phyloP scores from a whole-genome alignment of 169 alveolate genomes.

The Babesia gibsoni region DNA sequence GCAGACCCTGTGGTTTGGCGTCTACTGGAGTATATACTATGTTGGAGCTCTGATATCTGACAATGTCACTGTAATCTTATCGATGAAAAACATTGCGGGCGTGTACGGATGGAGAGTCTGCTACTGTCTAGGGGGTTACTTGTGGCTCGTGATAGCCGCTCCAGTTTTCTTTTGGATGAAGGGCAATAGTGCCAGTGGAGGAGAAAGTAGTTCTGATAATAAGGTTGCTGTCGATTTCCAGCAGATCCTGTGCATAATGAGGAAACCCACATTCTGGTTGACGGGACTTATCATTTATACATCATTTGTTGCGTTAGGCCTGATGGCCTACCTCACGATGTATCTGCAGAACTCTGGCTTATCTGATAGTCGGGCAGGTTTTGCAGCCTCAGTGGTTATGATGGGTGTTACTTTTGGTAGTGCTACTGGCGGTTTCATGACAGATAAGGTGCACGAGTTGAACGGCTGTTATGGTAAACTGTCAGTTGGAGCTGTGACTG shows the following conservation, averaged over 20 bases:
- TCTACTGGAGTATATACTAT: too few species aligned
- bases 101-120: slow-evolving; percentile 34
- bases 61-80: too few species aligned
- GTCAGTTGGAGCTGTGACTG: slow-evolving; percentile 74
- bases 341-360: slow-evolving; percentile 86
- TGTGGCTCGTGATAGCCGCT: not conserved
- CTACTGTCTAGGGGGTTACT: not conserved
- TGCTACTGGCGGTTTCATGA: slow-evolving; percentile 83
- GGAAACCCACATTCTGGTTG: too few species aligned
- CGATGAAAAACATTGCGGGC: not conserved
- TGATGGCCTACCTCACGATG: slow-evolving; percentile 85
- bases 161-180: not conserved
- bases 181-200: too few species aligned
- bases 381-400: slow-evolving; percentile 76
- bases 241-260: too few species aligned
- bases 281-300: slow-evolving; percentile 66
- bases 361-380: slow-evolving; percentile 81
- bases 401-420: slow-evolving; percentile 88
- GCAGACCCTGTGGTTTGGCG: too few species aligned
- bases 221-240: too few species aligned
- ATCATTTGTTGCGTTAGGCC: slow-evolving; percentile 88
- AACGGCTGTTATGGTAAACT: slow-evolving; percentile 84
- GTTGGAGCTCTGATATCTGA: slow-evolving; percentile 7
- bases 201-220: too few species aligned
- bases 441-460: slow-evolving; percentile 78